Base-by-base conservation (phyloP, 2,329 filamentous ascomycete species). In the Colletotrichum sidae region DNA sequence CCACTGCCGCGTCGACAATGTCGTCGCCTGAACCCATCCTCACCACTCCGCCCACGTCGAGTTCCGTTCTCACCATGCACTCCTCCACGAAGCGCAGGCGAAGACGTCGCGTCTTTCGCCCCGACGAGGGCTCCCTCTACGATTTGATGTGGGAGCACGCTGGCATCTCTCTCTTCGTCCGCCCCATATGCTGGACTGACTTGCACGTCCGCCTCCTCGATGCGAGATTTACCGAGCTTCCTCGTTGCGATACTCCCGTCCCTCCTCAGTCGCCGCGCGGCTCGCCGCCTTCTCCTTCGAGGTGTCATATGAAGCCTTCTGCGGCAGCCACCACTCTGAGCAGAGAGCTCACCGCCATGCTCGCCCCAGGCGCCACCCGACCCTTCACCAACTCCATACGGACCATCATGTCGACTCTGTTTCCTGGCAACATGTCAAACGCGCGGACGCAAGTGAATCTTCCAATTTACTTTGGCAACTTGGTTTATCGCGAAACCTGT, bases 181-280 rank as follows among this genome's bases (percentile, higher is more conserved):
- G 81, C 34, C 86, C 86, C 2, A 81, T 87, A 50, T 82, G 79
- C 70, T 88, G 86, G 86, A 87, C 82, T 13, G 85, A 87, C 58
- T 61, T 78, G 1, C 86, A 88, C 65, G 70, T 78, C 9, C 72
- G 76, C 47, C 74, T 87, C 2, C 82, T 88, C 6, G 80, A 79
- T 33, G 82, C 78, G 13, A 73, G 73, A 47, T 88, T 86, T 74
- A 65, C 74, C 34, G 75, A 81, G 69, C 75, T 79, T 12, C 77
- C 81, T 13, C 71, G 78, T 6, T 79, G 81, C 70, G 74, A 75
- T 42, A 79, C 73, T 6, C 82, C 83, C 2, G 70, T 78, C 3
- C 83, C 83, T 1, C 68, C 68, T 11, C 70, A 72, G 12, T 67
- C 64, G 11, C 64, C 64, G 9, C 64, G 64, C 49, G 73, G 6